Percentiles rank a stretch among this genome's conserved stretches.
These are phyloP conservation scores for Tulasnella sp. DNA, from an alignment of 768 basidiomycete genomes.

Conservation along the genomic window DNA sequence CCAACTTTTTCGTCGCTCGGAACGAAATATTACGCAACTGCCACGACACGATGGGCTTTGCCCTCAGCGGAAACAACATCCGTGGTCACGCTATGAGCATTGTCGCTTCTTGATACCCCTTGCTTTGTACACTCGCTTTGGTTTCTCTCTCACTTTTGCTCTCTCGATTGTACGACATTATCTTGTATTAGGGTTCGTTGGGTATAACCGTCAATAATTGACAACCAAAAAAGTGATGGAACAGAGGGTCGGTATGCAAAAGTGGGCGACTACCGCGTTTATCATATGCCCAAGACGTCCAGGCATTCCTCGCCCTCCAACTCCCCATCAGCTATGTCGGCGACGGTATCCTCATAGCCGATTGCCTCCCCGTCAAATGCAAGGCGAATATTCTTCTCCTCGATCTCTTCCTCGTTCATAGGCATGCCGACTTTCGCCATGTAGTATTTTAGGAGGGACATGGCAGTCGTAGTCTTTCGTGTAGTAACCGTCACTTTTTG, in stretches of 20 bases:
- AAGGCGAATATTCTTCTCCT: background rate
- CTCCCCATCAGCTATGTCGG: constrained; percentile 7
- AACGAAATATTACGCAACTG: constrained; percentile 18
- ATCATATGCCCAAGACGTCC: background rate
- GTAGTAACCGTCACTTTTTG: constrained; percentile 4
- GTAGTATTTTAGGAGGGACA: background rate
- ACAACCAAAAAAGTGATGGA: background rate
- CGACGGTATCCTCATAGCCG: background rate
- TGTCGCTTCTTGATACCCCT: background rate
- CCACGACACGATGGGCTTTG: constrained; percentile 15
- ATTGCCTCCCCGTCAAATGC: constrained; percentile 2
- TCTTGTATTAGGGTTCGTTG: too few species aligned
- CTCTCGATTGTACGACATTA: too few species aligned
- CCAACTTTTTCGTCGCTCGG: constrained; percentile 18
- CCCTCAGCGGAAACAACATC: constrained; percentile 7
- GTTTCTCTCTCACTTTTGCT: background rate
- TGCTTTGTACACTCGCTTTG: too few species aligned
- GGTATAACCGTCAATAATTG: too few species aligned
- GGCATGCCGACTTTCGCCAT: background rate
- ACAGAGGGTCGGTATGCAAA: background rate
- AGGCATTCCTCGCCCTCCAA: constrained; percentile 4
- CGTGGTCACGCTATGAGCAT: background rate
- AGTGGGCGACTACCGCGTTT: background rate
- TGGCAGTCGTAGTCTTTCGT: constrained; percentile 1
- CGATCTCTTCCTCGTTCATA: background rate